These are phyloP conservation scores for Fraxinus baroniana DNA, from an alignment of 305 asterid genomes.

Conservation along the genomic window DNA sequence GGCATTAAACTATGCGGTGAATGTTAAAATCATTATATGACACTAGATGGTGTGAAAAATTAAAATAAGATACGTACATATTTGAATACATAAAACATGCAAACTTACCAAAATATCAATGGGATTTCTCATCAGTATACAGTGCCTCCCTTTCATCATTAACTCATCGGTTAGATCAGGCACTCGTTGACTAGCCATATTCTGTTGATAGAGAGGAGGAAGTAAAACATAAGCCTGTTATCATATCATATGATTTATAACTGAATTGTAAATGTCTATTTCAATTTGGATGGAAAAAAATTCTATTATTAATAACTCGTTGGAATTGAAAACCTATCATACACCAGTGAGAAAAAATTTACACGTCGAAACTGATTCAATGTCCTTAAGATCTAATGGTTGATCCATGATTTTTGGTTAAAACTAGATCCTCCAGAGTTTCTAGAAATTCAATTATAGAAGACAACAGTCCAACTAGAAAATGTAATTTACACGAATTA, in stretches of 20 bases:
- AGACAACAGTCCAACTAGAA: background rate
- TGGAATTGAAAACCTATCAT: background rate
- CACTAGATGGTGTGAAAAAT: slow-evolving; percentile 6
- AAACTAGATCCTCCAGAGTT: background rate
- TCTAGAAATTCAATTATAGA: background rate
- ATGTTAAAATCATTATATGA: background rate
- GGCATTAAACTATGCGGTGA: background rate
- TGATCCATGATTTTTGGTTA: slow-evolving; percentile 8
- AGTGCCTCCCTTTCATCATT: slow-evolving; percentile 66
- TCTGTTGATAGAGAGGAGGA: slow-evolving; percentile 45
- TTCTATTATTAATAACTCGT: background rate
- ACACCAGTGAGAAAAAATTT: background rate
- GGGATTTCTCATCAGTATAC: slow-evolving; percentile 74
- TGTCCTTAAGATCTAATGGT: background rate
- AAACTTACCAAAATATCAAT: slow-evolving; percentile 66
- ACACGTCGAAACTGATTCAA: background rate
- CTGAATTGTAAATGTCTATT: background rate
- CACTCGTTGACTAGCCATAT: slow-evolving; percentile 77
- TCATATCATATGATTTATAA: background rate
- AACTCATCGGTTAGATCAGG: slow-evolving; percentile 65
- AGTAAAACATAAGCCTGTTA: slow-evolving; percentile 16
- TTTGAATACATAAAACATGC: slow-evolving; percentile 2
- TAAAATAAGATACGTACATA: background rate
- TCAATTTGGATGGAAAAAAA: background rate
- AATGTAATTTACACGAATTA: background rate